phyloP scores from a whole-genome alignment of 345 rosid genomes.

The Aquilaria sinensis region DNA sequence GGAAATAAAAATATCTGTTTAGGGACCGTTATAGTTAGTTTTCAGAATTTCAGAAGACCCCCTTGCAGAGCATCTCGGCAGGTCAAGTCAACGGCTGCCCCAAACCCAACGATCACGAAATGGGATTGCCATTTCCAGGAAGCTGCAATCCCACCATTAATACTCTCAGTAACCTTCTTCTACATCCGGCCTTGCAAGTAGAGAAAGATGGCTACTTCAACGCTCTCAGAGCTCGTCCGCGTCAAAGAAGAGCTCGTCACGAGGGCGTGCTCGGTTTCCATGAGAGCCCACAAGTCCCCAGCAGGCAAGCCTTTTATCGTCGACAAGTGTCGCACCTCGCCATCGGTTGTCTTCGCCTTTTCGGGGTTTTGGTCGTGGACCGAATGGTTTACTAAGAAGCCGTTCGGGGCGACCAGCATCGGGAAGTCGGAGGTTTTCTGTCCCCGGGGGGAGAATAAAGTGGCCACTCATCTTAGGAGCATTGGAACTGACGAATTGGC shows the following conservation, averaged over 20 bases:
- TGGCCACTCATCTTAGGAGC: constrained; percentile 41
- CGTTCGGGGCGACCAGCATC: constrained; percentile 53
- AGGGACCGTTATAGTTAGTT: too few species aligned
- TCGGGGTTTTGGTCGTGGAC: constrained; percentile 35
- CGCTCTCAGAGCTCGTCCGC: constrained; percentile 16
- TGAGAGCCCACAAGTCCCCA: constrained; percentile 24
- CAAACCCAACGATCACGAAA: too few species aligned
- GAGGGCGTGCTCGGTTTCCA: constrained; percentile 34
- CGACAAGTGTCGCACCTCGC: constrained; percentile 12
- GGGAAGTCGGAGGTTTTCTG: constrained; percentile 29
- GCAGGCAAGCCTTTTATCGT: constrained; percentile 18
- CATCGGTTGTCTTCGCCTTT: constrained; percentile 40
- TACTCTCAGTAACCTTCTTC: too few species aligned
- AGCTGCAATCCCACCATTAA: too few species aligned
- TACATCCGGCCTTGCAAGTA: constrained; percentile 2
- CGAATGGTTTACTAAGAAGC: constrained; percentile 27
- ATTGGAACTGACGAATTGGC: constrained; percentile 44
- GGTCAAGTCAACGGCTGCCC: too few species aligned
- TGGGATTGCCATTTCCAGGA: too few species aligned
- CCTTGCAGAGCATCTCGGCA: too few species aligned
- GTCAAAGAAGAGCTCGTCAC: constrained; percentile 31
- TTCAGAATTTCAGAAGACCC: too few species aligned
- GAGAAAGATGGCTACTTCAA: constrained; percentile 19
- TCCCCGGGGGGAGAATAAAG: constrained; percentile 4
- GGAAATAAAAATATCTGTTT: too few species aligned